Conservation (phyloP, 352 stramenopile species). For the Globisporangium rhizosaccharum region DNA sequence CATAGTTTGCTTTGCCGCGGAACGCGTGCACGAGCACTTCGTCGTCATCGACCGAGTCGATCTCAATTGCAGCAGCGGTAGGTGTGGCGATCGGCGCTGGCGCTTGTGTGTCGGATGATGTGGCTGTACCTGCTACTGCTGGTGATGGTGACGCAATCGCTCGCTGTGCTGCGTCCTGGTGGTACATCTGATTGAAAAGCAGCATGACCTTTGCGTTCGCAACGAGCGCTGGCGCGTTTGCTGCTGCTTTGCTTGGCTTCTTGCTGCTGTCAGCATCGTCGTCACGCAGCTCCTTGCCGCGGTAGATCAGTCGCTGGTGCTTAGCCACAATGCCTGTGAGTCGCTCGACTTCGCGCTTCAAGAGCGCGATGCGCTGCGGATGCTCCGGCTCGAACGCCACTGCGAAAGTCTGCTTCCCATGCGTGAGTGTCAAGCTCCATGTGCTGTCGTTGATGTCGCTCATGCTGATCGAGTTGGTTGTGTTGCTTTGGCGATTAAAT, state of each 20-base stretch:
- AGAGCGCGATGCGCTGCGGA: conserved; percentile 18
- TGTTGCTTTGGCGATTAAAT: too few relatives aligned
- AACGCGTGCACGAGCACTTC: conserved; percentile 45
- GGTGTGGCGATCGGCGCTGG: background rate
- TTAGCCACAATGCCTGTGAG: conserved; percentile 29
- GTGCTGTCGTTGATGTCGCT: conserved; percentile 1
- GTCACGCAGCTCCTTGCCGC: conserved; percentile 32
- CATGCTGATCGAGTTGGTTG: too few relatives aligned
- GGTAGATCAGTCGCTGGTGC: conserved; percentile 53
- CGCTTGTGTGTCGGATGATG: background rate
- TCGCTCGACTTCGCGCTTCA: conserved; percentile 27
- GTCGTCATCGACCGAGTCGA: conserved; percentile 34
- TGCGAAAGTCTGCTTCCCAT: conserved; percentile 36
- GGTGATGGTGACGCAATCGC: background rate
- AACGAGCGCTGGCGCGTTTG: conserved; percentile 11
- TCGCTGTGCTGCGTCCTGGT: conserved; percentile 8
- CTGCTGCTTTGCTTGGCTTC: background rate
- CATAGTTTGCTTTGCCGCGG: conserved; percentile 53
- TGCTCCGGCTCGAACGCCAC: conserved; percentile 21
- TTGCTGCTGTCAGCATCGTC: conserved; percentile 3
- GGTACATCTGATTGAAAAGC: conserved; percentile 28
- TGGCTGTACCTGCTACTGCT: background rate
- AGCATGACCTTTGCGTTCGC: conserved; percentile 43
- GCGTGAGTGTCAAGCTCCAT: conserved; percentile 22
- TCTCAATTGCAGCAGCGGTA: conserved; percentile 18